These are phyloP conservation scores for Verticillium albo-atrum DNA, from an alignment of 2,329 filamentous ascomycete species.

Conservation along the genomic window DNA sequence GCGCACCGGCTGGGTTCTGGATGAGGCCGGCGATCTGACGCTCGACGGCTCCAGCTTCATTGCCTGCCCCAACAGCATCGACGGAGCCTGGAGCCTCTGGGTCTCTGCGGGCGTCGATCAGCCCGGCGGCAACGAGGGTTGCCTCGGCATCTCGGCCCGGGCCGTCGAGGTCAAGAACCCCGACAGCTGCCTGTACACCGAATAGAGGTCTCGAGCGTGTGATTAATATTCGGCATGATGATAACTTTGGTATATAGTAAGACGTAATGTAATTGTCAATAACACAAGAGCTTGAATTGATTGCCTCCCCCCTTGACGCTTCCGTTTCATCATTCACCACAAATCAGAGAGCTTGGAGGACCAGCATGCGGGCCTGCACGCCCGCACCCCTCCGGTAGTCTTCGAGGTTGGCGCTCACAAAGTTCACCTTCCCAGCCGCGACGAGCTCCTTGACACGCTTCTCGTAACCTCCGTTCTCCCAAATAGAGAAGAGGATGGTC, in stretches of 20 bases:
- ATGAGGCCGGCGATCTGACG: constrained; percentile 35
- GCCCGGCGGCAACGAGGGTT: constrained; percentile 31
- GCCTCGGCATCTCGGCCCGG: constrained; percentile 28
- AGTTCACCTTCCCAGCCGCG: constrained; percentile 20
- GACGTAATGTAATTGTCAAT: neutral
- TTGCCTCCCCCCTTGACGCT: neutral
- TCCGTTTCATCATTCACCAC: neutral
- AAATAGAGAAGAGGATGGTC: constrained; percentile 46
- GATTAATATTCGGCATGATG: neutral
- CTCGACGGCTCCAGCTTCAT: constrained; percentile 40
- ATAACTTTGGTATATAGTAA: neutral
- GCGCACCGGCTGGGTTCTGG: constrained; percentile 41
- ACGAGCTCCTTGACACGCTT: constrained; percentile 33
- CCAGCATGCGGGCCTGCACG: constrained; percentile 24
- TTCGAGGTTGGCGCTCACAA: constrained; percentile 22
- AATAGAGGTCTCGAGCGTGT: neutral
- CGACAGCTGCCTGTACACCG: constrained; percentile 31
- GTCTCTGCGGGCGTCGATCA: constrained; percentile 21
- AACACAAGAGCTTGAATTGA: neutral
- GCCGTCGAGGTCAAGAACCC: constrained; percentile 23
- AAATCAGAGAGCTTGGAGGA: constrained; percentile 14
- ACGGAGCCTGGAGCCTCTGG: constrained; percentile 38
- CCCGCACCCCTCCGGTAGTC: constrained; percentile 25
- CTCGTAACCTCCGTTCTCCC: constrained; percentile 42
- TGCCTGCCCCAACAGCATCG: constrained; percentile 46